Evolutionary conservation across 1,284 basidiomycete species (phyloP), one percentile per base, ranked within the genome.

Genomic region (Melampsora abietis-canadensis): DNA sequence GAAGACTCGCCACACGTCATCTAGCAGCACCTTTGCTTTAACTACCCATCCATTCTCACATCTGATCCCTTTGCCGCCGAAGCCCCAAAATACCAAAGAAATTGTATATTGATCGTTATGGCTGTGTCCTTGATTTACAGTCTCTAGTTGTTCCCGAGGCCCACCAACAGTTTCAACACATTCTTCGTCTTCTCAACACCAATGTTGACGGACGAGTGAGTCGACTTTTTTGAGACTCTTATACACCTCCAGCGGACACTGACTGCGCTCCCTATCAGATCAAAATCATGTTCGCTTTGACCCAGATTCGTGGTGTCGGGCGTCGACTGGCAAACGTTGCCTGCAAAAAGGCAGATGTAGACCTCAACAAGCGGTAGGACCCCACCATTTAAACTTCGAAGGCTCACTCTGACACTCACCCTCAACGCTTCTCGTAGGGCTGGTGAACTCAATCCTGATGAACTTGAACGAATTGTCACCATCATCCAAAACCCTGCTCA

Each of bases 321-420:
- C 90, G 96, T 78, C 91, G 96, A 77, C 98, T 97, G 86, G 89
- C 96, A 83, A 98, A 98, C 86, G 86, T 98, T 82, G 95, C 98
- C 81, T 98, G 94, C 90, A 98, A 98, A 87, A 99, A 99, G 88
- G 96, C 96, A 80, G 96, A 98, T 86, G 92, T 99, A 76, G 94
- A 98, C 84, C 88, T 99, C 79, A 91, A 88, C 87, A 99, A 99
- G 87, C 92, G 96, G 94, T 96, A 81, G 78, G 90, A 85, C n/a
- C 60, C 47, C 46, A 54, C 17, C 12, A 4, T 2, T 51, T 8
- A 2, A 7, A 63, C 31, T 34, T n/a, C n/a, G n/a, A 10, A n/a
- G 31, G 19, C 27, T 30, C 34, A 17, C 27, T 54, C 19, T 46
- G 1, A 2, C 61, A 59, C 37, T 31, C 4, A 44, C 59, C 27